phyloP scores from a whole-genome alignment of 179 eudicot genomes.

The Gypsophila paniculata region DNA sequence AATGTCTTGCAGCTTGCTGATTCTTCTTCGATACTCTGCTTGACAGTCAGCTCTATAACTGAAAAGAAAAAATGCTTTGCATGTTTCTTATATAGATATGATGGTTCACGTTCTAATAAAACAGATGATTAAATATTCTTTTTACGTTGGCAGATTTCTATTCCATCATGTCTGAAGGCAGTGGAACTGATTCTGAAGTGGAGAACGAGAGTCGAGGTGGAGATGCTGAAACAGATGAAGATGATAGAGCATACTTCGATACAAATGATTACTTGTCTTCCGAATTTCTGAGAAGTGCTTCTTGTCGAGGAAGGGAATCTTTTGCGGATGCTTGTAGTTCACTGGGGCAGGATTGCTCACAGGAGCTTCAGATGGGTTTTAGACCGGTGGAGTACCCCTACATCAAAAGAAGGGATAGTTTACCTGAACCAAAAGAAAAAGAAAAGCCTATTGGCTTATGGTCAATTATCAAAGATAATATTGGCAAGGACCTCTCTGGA shows the following conservation, averaged over 20 bases:
- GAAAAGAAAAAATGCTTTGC: too few relatives aligned
- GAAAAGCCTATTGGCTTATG: slow-evolving; percentile 89
- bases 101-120: neutral
- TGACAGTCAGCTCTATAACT: too few relatives aligned
- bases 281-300: slow-evolving; percentile 82
- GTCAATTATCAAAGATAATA: slow-evolving; percentile 96
- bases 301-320: slow-evolving; percentile 72
- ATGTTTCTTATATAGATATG: neutral
- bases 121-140: neutral
- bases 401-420: slow-evolving; percentile 72
- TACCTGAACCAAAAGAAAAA: slow-evolving; percentile 93
- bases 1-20: too few relatives aligned
- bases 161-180: slow-evolving; percentile 95
- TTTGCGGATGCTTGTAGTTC: slow-evolving; percentile 54
- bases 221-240: slow-evolving; percentile 83
- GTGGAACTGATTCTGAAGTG: slow-evolving; percentile 77
- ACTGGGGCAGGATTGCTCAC: slow-evolving; percentile 48
- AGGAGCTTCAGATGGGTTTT: slow-evolving; percentile 50
- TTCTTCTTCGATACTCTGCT: too few relatives aligned
- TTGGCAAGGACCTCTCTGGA: slow-evolving; percentile 95
- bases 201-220: slow-evolving; percentile 84
- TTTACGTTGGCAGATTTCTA: slow-evolving; percentile 62
- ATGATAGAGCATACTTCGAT: slow-evolving; percentile 74
- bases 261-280: slow-evolving; percentile 82
- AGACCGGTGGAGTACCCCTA: slow-evolving; percentile 63